Evolutionary conservation across 2,329 filamentous ascomycete genomes (phyloP).

Genomic region (Berkeleyomyces rouxiae): DNA sequence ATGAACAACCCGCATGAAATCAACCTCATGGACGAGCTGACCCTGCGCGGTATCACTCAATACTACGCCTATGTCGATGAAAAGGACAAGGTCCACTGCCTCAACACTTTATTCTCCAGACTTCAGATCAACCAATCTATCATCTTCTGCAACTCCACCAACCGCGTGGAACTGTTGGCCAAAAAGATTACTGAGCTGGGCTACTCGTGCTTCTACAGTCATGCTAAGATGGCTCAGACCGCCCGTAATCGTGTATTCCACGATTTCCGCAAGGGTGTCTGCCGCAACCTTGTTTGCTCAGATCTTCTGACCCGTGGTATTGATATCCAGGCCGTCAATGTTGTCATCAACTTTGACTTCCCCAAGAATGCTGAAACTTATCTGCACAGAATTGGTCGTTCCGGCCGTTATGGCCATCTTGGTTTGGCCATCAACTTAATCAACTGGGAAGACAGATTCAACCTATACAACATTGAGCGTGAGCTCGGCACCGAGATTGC

Average conservation of each 20-base stretch:
- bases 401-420: constrained; percentile 89
- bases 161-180: constrained; percentile 87
- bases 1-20: constrained; percentile 96
- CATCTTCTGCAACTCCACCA: constrained; percentile 99
- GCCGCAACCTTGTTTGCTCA: constrained; percentile 94
- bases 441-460: constrained; percentile 98
- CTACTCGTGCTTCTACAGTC: constrained; percentile 98
- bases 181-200: constrained; percentile 99
- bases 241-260: constrained; percentile 97
- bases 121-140: constrained; percentile 99
- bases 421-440: constrained; percentile 97
- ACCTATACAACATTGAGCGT: constrained; percentile 95
- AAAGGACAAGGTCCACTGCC: constrained; percentile 96
- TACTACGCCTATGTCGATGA: constrained; percentile 99
- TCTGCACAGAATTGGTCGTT: constrained; percentile 93
- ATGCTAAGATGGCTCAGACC: constrained; percentile 93
- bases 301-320: constrained; percentile 96
- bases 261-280: constrained; percentile 95
- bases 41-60: constrained; percentile 91
- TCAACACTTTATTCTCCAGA: constrained; percentile 97
- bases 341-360: constrained; percentile 99
- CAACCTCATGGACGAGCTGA: constrained; percentile 98
- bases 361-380: constrained; percentile 99
- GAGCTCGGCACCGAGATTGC: constrained; percentile 95
- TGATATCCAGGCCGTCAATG: constrained; percentile 97